Evolutionary conservation across 2,329 filamentous ascomycete genomes (phyloP).

Genomic region (Ceratocystis albifundus): DNA sequence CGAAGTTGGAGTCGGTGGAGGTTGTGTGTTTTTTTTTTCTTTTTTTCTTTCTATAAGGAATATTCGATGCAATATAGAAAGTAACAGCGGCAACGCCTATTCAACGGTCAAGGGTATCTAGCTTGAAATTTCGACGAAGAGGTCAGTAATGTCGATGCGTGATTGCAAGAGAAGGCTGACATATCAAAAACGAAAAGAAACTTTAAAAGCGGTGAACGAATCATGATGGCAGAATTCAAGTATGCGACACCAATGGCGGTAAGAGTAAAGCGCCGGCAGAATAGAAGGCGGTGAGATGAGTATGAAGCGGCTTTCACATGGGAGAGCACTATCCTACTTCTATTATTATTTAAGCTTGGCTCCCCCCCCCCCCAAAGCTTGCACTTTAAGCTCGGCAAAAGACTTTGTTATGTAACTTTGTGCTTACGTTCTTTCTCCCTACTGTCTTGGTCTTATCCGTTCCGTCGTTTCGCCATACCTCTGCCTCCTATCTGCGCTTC

Average conservation of each 20-base stretch:
- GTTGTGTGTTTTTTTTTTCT: neutral
- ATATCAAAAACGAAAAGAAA: conserved; percentile 3
- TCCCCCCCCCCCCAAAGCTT: no score
- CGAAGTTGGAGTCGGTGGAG: neutral
- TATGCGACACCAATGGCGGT: neutral
- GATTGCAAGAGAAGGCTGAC: neutral
- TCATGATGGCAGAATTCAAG: neutral
- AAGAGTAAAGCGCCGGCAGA: neutral
- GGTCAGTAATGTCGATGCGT: neutral
- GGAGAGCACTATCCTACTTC: neutral
- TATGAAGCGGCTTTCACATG: neutral
- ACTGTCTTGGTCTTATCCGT: neutral
- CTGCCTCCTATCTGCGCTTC: neutral
- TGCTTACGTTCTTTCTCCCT: no score
- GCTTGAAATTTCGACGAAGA: neutral
- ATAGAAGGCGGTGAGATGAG: conserved; percentile 3
- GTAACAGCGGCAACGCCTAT: no score
- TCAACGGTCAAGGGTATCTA: neutral
- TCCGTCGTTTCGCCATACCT: neutral
- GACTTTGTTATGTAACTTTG: no score
- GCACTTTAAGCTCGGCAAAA: neutral
- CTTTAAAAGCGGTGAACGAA: conserved; percentile 2
- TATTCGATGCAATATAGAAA: no score
- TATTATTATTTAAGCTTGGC: neutral
- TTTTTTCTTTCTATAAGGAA: neutral